Percentiles rank a stretch among this genome's conserved stretches.
These are phyloP conservation scores for Mortierella sp. DNA, from an alignment of 371 early-diverging fungal species.

Conservation along the genomic window DNA sequence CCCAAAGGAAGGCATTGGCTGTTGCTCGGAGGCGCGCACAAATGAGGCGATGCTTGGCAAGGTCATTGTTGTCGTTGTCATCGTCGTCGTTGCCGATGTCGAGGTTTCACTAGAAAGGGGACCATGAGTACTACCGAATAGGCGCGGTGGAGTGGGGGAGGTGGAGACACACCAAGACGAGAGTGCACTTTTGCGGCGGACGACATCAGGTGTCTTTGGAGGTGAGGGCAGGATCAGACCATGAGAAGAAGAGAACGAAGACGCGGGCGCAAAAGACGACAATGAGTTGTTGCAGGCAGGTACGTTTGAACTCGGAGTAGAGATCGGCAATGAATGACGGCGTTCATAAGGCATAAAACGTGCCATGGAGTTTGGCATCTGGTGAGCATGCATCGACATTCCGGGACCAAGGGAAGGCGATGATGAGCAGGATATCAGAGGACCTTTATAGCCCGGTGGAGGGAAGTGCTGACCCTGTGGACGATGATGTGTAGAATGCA, in stretches of 20 bases:
- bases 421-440: slow-evolving; percentile 1
- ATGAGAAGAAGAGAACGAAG: slow-evolving; percentile 1
- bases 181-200: slow-evolving; percentile 25
- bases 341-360: slow-evolving; percentile 52
- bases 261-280: not conserved
- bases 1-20: slow-evolving; percentile 8
- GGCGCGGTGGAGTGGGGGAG: slow-evolving; percentile 16
- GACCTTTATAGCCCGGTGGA: not conserved
- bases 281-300: not conserved
- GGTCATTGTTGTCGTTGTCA: too few species aligned
- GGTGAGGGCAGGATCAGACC: slow-evolving; percentile 37
- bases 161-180: slow-evolving; percentile 33
- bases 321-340: slow-evolving; percentile 39
- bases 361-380: slow-evolving; percentile 22
- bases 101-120: slow-evolving; percentile 1
- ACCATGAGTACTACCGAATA: not conserved
- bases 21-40: slow-evolving; percentile 26
- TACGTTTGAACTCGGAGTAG: slow-evolving; percentile 4
- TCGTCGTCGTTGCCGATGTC: too few species aligned
- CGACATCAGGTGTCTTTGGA: slow-evolving; percentile 43
- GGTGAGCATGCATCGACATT: slow-evolving; percentile 10
- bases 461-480: not conserved
- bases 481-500: too few species aligned
- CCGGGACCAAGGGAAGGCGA: slow-evolving; percentile 5
- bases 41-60: slow-evolving; percentile 47